Conservation (phyloP, 73 alveolate species). For the Symbiodinium natans region DNA sequence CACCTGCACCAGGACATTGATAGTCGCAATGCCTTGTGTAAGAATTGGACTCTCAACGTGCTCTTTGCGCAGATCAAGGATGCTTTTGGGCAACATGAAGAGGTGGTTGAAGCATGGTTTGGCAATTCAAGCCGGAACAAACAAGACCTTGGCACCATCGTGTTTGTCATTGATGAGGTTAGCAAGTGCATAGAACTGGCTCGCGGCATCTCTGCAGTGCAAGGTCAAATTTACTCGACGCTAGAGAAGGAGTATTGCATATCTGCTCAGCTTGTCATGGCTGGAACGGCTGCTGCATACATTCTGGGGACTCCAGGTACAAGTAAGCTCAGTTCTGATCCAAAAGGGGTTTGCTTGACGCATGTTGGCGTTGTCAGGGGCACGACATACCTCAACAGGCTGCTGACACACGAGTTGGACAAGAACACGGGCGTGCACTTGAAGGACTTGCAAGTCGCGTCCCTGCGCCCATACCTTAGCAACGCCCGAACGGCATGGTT, state of each 20-base stretch:
- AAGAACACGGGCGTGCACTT: neutral
- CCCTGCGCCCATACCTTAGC: slow-evolving; percentile 23
- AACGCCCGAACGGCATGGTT: slow-evolving; percentile 23
- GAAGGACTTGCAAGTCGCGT: slow-evolving; percentile 23
- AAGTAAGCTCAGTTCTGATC: neutral
- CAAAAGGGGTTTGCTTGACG: neutral
- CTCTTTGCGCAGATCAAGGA: slow-evolving; percentile 7
- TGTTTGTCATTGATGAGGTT: slow-evolving; percentile 3
- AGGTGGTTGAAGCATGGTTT: slow-evolving; percentile 9
- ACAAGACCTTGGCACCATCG: slow-evolving; percentile 27
- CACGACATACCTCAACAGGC: neutral
- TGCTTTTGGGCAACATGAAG: neutral
- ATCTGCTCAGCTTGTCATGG: slow-evolving; percentile 21
- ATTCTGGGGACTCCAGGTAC: slow-evolving; percentile 20
- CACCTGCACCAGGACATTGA: neutral
- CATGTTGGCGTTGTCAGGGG: slow-evolving; percentile 3
- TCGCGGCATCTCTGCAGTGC: neutral
- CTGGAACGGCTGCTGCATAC: slow-evolving; percentile 10
- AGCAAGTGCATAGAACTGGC: slow-evolving; percentile 21
- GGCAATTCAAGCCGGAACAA: slow-evolving; percentile 5
- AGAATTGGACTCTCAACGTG: neutral
- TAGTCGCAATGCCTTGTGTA: neutral
- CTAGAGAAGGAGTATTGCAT: neutral
- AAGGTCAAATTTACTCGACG: neutral
- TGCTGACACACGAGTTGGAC: neutral